These are phyloP conservation scores for Aquilaria malaccensis DNA, from an alignment of 345 rosid genomes.

Conservation along the genomic window DNA sequence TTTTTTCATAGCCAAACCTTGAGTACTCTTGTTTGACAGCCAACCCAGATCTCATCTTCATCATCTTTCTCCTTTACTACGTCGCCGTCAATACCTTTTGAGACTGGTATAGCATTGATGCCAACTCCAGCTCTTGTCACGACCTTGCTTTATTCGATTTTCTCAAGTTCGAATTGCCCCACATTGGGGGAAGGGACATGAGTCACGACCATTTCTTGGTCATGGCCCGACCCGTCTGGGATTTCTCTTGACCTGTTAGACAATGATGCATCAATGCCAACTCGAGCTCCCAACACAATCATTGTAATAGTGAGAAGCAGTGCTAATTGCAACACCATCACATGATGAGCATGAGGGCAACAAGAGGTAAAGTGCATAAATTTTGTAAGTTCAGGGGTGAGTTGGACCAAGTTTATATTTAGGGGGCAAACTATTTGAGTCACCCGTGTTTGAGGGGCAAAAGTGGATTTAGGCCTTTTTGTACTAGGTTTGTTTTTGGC, in stretches of 20 bases:
- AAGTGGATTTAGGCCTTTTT: no score
- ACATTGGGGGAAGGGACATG: slow-evolving; percentile 45
- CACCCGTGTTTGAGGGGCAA: no score
- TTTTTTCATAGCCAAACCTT: slow-evolving; percentile 74
- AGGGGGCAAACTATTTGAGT: no score
- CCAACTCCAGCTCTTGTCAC: slow-evolving; percentile 57
- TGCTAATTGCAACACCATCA: no score
- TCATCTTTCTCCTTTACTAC: slow-evolving; percentile 75
- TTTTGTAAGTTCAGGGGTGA: no score
- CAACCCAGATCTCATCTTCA: slow-evolving; percentile 61
- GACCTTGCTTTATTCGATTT: slow-evolving; percentile 59
- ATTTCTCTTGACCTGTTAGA: slow-evolving; percentile 65
- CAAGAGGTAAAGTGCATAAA: no score
- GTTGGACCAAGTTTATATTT: no score
- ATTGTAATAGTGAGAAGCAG: no score
- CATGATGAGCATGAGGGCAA: no score
- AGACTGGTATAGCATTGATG: slow-evolving; percentile 70
- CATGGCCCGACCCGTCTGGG: slow-evolving; percentile 95
- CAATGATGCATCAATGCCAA: slow-evolving; percentile 20
- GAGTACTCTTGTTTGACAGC: slow-evolving; percentile 80
- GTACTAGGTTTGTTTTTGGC: no score
- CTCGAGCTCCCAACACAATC: no score
- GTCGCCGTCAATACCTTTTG: slow-evolving; percentile 66
- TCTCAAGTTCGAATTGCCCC: slow-evolving; percentile 31
- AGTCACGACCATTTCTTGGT: slow-evolving; percentile 85